These are phyloP conservation scores for Colletotrichum orbiculare DNA, from an alignment of 2,329 filamentous ascomycete species.

Conservation along the genomic window DNA sequence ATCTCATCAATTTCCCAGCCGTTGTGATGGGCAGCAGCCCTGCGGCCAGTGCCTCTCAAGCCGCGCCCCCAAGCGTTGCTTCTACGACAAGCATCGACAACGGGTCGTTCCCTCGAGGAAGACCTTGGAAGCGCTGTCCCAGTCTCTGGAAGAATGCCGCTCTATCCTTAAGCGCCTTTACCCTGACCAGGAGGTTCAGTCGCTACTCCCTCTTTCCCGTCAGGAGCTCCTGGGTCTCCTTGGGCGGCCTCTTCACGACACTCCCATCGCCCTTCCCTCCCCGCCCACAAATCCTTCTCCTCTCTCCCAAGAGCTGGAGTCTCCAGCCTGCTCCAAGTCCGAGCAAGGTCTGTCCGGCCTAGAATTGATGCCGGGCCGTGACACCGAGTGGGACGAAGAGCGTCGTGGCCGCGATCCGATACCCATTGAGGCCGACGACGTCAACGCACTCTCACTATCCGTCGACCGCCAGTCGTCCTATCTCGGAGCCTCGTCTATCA, in stretches of 20 bases:
- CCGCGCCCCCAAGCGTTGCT: slow-evolving; percentile 80
- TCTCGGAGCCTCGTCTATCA: slow-evolving; percentile 79
- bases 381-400: slow-evolving; percentile 76
- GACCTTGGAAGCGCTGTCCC: slow-evolving; percentile 73
- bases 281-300: slow-evolving; percentile 64
- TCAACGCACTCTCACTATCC: slow-evolving; percentile 67
- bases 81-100: slow-evolving; percentile 84
- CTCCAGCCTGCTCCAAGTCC: slow-evolving; percentile 60
- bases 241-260: slow-evolving; percentile 56
- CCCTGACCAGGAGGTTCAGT: slow-evolving; percentile 65
- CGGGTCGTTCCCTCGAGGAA: slow-evolving; percentile 82
- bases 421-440: slow-evolving; percentile 71
- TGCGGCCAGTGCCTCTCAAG: slow-evolving; percentile 87
- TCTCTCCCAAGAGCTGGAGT: slow-evolving; percentile 59
- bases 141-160: slow-evolving; percentile 73
- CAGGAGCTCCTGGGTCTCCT: slow-evolving; percentile 70
- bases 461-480: slow-evolving; percentile 73
- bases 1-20: slow-evolving; percentile 49
- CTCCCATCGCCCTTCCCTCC: slow-evolving; percentile 57
- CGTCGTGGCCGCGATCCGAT: slow-evolving; percentile 64
- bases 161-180: slow-evolving; percentile 71
- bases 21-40: slow-evolving; percentile 84
- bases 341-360: slow-evolving; percentile 63
- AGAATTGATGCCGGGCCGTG: slow-evolving; percentile 75
- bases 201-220: slow-evolving; percentile 64